Base-by-base conservation (phyloP, 73 alveolate species). In the Stentor coeruleus region DNA sequence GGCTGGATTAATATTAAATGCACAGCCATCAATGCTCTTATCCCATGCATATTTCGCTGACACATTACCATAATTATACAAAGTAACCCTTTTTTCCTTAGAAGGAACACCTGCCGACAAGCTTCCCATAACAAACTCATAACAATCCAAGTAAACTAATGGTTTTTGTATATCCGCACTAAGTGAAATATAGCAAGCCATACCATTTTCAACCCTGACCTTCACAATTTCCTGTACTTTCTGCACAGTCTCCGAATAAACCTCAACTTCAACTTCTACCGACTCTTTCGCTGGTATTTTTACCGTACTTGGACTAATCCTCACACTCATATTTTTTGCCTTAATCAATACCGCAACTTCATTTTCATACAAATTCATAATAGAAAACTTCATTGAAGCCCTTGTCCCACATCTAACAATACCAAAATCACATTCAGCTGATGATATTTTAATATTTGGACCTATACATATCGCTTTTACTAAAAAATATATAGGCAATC, bases 41-140 rank as follows among this genome's bases (percentile, higher is more conserved):
- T 82, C 92, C 93, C 95, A 90, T 33, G 82, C 40, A 84, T 86
- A 90, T 80, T 35, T 57, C 35, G 95, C 93, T 33, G 93, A 87
- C 6, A 90, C 20, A 38, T 90, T 90, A 3, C 95, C 95, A 82
- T 79, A 86, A 42, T 90, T 90, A 41, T 58, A 80, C 73, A 90
- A 57, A 3, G 81, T 83, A 33, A 90, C 66, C 30, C 58, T 39
- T 37, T 83, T 36, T 31, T 72, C 58, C 35, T 83, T 82, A 30
- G 76, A 59, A 30, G 90, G 74, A 31, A 86, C 86, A 20, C 93
- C 93, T 4, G 95, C 95, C 42, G 81, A 87, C 28, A 90, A 82
- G 58, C 73, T 59, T 1, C 95, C 95, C 26, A 90, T 76, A 3
- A 82, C 84, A 57, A 90, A 39, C 1, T 38, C 59, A 38, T 86